phyloP scores from a whole-genome alignment of 129 eudicot species.

The Silybum marianum region DNA sequence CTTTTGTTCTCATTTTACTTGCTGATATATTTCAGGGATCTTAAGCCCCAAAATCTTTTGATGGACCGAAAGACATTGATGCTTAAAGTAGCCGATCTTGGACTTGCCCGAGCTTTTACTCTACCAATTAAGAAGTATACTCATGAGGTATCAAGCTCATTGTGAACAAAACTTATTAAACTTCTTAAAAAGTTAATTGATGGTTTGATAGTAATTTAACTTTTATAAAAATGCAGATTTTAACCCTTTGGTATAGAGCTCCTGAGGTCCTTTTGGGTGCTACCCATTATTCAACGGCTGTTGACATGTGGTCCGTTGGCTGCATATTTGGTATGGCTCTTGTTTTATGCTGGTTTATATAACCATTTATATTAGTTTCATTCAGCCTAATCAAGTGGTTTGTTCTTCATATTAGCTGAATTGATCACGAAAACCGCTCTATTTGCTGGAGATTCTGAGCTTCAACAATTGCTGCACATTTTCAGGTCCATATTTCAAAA shows the following conservation, averaged over 20 bases:
- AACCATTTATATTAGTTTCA: neutral
- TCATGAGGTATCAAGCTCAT: conserved; percentile 64
- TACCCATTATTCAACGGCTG: conserved; percentile 91
- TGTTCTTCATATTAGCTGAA: conserved; percentile 51
- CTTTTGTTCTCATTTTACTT: neutral
- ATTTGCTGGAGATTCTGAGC: conserved; percentile 89
- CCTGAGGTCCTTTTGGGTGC: conserved; percentile 97
- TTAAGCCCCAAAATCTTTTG: conserved; percentile 96
- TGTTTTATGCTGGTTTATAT: neutral
- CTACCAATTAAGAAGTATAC: conserved; percentile 88
- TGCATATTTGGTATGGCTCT: conserved; percentile 77
- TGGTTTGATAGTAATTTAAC: neutral
- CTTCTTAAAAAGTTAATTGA: neutral
- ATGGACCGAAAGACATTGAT: conserved; percentile 74
- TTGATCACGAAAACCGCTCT: conserved; percentile 72
- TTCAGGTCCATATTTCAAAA: conserved; percentile 58
- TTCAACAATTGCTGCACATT: conserved; percentile 92
- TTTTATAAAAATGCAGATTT: conserved; percentile 51
- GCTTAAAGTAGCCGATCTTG: conserved; percentile 93
- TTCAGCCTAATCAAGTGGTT: neutral
- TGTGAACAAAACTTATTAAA: neutral
- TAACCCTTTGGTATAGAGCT: conserved; percentile 97
- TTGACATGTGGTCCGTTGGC: conserved; percentile 98
- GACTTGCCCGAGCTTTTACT: conserved; percentile 79
- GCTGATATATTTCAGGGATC: conserved; percentile 53